Percentiles rank a stretch among this genome's conserved stretches.
Evolutionary conservation across 2,329 filamentous ascomycete species (phyloP).

Genomic region (Parafenestella ontariensis): DNA sequence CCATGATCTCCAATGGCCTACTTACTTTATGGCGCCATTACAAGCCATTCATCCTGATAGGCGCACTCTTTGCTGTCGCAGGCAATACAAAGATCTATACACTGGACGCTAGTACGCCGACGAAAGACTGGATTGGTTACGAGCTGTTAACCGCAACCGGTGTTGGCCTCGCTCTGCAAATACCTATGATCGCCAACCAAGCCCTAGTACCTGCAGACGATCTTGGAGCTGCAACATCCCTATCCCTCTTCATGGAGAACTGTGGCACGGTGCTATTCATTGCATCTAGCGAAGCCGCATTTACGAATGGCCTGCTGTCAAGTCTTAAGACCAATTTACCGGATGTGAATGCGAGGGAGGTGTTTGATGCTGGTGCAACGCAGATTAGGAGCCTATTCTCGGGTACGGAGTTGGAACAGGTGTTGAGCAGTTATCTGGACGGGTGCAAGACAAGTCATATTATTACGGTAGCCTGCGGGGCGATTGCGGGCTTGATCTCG

Average conservation of each 20-base stretch:
- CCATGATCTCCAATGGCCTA: constrained; percentile 32
- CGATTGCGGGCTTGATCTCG: constrained; percentile 25
- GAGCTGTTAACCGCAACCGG: constrained; percentile 56
- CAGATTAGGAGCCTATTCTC: constrained; percentile 49
- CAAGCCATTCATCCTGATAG: constrained; percentile 51
- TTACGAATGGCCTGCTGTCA: constrained; percentile 51
- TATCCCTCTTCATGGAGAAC: constrained; percentile 54
- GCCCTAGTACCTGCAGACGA: constrained; percentile 45
- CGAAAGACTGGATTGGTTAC: constrained; percentile 57
- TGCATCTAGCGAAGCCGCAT: constrained; percentile 51
- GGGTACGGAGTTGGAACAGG: constrained; percentile 23
- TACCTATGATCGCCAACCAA: constrained; percentile 52
- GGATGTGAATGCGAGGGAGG: constrained; percentile 37
- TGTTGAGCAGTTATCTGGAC: constrained; percentile 33
- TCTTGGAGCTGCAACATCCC: constrained; percentile 48
- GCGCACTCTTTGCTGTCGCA: constrained; percentile 28
- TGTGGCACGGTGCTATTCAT: constrained; percentile 54
- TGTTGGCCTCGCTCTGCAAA: constrained; percentile 52
- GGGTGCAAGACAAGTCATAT: constrained; percentile 35
- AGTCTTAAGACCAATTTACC: constrained; percentile 46
- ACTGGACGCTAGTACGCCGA: constrained; percentile 46
- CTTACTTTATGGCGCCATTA: constrained; percentile 49
- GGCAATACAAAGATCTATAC: constrained; percentile 42
- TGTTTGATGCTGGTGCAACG: constrained; percentile 55
- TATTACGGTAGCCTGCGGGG: constrained; percentile 29